Evolutionary conservation across 148 eudicot species (phyloP).

Genomic region (Spergularia bocconei): DNA sequence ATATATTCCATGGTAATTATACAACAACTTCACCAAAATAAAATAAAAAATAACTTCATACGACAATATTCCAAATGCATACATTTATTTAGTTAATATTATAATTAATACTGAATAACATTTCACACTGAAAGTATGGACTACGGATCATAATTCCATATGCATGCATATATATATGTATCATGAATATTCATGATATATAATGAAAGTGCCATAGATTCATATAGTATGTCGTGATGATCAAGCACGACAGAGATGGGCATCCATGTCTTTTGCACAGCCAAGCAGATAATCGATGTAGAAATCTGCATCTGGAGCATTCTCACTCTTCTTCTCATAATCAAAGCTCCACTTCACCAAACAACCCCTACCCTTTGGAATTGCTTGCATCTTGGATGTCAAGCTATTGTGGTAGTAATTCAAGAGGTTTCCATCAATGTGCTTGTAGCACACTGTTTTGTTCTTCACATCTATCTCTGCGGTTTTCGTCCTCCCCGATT

Average conservation of each 20-base stretch:
- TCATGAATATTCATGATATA: too few species aligned
- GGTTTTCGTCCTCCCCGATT: background rate
- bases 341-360: conserved; percentile 27
- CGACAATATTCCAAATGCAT: too few species aligned
- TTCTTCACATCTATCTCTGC: conserved; percentile 17
- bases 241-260: background rate
- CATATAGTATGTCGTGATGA: too few species aligned
- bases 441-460: background rate
- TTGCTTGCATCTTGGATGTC: conserved; percentile 13
- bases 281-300: conserved; percentile 5
- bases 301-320: conserved; percentile 18
- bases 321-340: conserved; percentile 27
- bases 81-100: too few species aligned
- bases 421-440: conserved; percentile 18
- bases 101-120: too few species aligned
- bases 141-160: too few species aligned
- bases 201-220: too few species aligned
- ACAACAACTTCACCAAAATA: too few species aligned
- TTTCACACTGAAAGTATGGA: too few species aligned
- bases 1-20: too few species aligned
- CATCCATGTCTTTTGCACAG: background rate
- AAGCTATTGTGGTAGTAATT: conserved; percentile 12
- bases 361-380: conserved; percentile 15
- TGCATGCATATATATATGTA: too few species aligned
- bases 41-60: too few species aligned